Evolutionary conservation across 1,284 basidiomycete genomes (phyloP), one percentile per base, ranked within the genome.

Genomic region (Ustilago lituana): DNA sequence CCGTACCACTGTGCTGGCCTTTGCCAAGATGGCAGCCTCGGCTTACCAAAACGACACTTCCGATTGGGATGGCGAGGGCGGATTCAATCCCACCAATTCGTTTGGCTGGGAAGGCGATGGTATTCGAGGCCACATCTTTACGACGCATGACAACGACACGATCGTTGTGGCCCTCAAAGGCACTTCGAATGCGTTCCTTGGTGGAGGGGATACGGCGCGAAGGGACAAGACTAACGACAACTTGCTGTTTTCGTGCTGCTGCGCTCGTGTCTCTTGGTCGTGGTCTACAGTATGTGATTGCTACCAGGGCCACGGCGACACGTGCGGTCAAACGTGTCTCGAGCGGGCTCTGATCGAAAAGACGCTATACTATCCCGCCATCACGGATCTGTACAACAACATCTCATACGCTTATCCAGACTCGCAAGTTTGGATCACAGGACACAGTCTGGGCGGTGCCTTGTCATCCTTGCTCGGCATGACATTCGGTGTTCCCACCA

Each of bases 171-270:
- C 93, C 12, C 91, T 98, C 85, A 98, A 98, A 84, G 95, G 95
- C 35, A 98, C 94, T 1, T 92, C 92, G 10, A 88, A 92, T 0
- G 88, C 88, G 5, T 67, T 91, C 15, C 86, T 95, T 41, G 87
- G 89, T 5, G 91, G 91, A 0, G 93, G 92, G 0, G 89, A 92
- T 14, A 98, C 95, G 12, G 86, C 87, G 1, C 89, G 88, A 84
- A 94, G 94, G 76, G 94, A 98, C 85, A 96, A 92, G 84, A 82
- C 91, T 47, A 98, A 97, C 83, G 94, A 97, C 83, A 98, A 98
- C 74, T 82, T 98, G n/a, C 84, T 98, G 52, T 98, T 98, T 84
- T 97, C 93, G 51, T 99, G 95, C 83, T 99, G 95, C 84, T 99
- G 95, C 82, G 96, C 96, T 0, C 86, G 89, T 17, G 88, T 98